Evolutionary conservation across 176 grass and related monocot species (phyloP).

Genomic region (Tuctoria greenei): DNA sequence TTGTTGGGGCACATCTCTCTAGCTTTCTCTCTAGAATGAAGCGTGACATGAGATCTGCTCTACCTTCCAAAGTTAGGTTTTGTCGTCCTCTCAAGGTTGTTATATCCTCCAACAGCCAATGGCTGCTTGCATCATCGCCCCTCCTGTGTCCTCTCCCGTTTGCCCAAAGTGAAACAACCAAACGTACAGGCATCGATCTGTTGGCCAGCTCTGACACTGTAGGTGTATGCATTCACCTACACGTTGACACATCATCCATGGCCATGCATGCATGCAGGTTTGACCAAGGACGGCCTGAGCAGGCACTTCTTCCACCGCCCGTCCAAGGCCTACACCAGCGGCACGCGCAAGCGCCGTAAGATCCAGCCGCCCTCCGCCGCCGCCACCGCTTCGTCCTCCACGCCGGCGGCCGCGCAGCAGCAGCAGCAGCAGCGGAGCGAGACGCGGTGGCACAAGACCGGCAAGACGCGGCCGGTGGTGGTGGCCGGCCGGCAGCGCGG

Average conservation of each 20-base stretch:
- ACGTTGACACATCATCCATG: conserved; percentile 10
- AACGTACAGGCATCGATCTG: background rate
- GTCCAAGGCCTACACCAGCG: conserved; percentile 95
- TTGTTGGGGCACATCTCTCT: conserved; percentile 17
- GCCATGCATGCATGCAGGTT: conserved; percentile 74
- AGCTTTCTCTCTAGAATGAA: conserved; percentile 26
- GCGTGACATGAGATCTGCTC: conserved; percentile 45
- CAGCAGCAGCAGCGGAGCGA: conserved; percentile 48
- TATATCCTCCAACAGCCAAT: conserved; percentile 54
- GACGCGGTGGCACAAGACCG: conserved; percentile 98
- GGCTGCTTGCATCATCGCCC: conserved; percentile 30
- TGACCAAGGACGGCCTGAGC: conserved; percentile 83
- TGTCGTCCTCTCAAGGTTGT: conserved; percentile 56
- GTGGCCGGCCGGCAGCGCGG: conserved; percentile 65
- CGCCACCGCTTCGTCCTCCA: background rate
- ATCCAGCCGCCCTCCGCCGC: conserved; percentile 43
- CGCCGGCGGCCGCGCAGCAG: background rate
- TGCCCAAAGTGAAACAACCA: conserved; percentile 34
- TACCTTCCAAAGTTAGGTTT: conserved; percentile 66
- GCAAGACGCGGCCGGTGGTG: conserved; percentile 78
- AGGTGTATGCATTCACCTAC: too few relatives aligned
- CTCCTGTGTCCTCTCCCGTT: background rate
- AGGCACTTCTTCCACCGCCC: conserved; percentile 92
- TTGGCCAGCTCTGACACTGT: conserved; percentile 1
- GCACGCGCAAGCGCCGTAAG: conserved; percentile 86